These are phyloP conservation scores for Colletotrichum sp. DNA, from an alignment of 2,329 filamentous ascomycete species.

Conservation along the genomic window DNA sequence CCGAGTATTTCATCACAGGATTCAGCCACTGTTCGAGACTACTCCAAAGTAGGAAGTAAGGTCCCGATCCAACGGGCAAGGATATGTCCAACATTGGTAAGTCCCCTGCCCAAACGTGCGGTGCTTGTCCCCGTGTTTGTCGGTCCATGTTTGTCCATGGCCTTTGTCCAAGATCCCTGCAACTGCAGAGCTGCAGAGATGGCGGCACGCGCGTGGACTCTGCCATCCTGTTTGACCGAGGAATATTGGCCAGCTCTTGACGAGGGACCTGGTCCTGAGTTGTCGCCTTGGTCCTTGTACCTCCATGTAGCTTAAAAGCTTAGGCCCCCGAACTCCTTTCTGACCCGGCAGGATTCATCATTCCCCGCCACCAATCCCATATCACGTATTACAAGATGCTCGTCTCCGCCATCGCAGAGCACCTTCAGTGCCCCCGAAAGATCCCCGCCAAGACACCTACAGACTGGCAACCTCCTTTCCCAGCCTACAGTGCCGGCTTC, in stretches of 20 bases:
- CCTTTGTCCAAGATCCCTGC: background rate
- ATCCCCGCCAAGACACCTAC: constrained; percentile 11
- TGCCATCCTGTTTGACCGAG: background rate
- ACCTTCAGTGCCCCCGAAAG: constrained; percentile 18
- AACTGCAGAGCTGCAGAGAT: background rate
- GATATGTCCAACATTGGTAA: background rate
- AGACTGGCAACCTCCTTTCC: constrained; percentile 19
- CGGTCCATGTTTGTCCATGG: background rate
- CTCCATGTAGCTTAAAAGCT: background rate
- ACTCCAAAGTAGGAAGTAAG: background rate
- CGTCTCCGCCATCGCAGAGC: constrained; percentile 20
- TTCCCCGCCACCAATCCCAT: background rate
- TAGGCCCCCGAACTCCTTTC: background rate
- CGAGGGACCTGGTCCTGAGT: background rate
- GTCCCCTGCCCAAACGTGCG: background rate
- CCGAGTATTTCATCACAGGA: background rate
- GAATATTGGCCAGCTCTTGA: background rate
- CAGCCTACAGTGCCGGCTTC: constrained; percentile 20
- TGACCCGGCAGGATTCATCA: background rate
- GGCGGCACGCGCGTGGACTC: background rate
- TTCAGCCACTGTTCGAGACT: background rate
- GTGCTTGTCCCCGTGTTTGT: background rate
- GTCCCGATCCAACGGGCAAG: background rate
- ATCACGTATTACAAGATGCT: constrained; percentile 5
- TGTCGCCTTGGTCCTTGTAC: background rate